Base-by-base conservation (phyloP, 805 yeast genomes). In the Wickerhamiella spandovensis region DNA sequence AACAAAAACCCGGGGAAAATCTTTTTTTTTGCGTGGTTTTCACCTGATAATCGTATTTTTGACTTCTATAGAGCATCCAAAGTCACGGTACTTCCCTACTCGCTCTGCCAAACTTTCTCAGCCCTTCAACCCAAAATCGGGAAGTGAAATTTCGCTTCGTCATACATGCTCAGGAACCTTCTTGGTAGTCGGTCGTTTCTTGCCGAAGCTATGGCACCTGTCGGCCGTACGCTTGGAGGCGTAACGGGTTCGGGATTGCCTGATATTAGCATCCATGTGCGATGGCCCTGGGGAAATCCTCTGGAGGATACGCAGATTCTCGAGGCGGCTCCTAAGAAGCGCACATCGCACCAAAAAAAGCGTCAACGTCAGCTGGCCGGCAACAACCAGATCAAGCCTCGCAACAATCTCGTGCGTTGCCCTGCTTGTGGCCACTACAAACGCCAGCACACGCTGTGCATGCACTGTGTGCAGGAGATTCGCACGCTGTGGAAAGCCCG, bases 381-480 rank as follows among this genome's bases (percentile, higher is more conserved):
- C 10, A 75, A 78, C 51, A 90, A 87, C 65, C 92, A 88, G 58
- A 71, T 85, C 57, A 79, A 84, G 64, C 80, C 81, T 47, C 73
- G 84, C 56, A 76, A 80, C 50, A 82, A 85, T 63, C 71, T 92
- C 61, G 86, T 83, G 54, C 77, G 95, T 64, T 90, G 98, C 64
- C 97, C 97, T 2, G 82, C 95, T 0, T 90, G 98, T 70, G 98
- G 98, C 43, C 82, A 84, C 54, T 82, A 78, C 59, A 92, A 90
- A 69, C 76, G 96, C 62, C 79, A 92, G 1, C 95, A 92, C 66
- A 80, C 88, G 51, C 72, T 90, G 59, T 90, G 98, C 68, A 86
- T 87, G 94, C 77, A 84, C 61, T 90, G 98, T 70, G 89, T 86
- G 51, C 78, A 75, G 30, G 88, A 88, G 63, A 83, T 92, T 61